Evolutionary conservation across 345 rosid genomes (phyloP), one percentile per base, ranked within the genome.

Genomic region (Nephelium lappaceum): DNA sequence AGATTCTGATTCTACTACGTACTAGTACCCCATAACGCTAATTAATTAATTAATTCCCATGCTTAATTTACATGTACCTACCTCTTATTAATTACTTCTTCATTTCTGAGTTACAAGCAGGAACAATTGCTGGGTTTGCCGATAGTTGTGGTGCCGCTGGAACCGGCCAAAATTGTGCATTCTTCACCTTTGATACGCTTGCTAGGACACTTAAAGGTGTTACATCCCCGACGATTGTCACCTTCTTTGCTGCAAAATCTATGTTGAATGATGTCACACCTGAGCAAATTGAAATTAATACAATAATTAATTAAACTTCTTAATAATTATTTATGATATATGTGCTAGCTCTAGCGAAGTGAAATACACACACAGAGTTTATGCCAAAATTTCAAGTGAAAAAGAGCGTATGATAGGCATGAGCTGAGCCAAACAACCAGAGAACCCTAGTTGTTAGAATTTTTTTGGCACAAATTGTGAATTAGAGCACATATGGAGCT

Each of bases 181-280:
- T 94, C 85, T 94, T 96, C 24, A 96, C 97, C 88, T 93, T 94
- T 49, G 98, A 94, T 23, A 96, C 87, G 75, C 92, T 94, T 1
- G 90, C 89, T 63, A 96, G 79, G 27, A 91, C 99, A 15, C 88
- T 82, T 25, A 82, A 87, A 6, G 99, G 97, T 15, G 93, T 93
- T 58, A 96, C 87, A 72, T 94, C 90, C 75, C 99, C 99, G 1
- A 80, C 88, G 6, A 96, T 74, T 23, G 99, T 96, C 79, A 96
- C 99, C 81, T 93, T 96, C 92, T 94, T 96, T 9, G 95, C 93
- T 43, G 87, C 89, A 60, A 84, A 96, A 80, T 96, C 97, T 83
- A 96, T 89, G 85, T 77, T 90, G 88, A 84, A 96, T 16, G 99
- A 96, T 67, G 88, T 83, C 85, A 96, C 97, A 6, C 99, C 99